Conservation (phyloP, 768 basidiomycete species). For the Lentinula edodes region DNA sequence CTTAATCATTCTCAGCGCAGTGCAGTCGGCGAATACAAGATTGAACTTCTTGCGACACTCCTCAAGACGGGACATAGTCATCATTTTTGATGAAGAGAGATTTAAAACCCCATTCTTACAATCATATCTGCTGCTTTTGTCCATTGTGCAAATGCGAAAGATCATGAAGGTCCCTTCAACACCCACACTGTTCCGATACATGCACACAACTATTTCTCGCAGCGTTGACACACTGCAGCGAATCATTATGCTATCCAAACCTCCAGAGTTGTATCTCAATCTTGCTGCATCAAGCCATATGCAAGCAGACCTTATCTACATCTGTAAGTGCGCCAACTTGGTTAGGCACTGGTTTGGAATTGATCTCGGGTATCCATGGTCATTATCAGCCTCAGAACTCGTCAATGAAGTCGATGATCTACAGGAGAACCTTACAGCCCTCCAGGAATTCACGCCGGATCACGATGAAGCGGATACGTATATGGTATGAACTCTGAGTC, state of each 20-base stretch:
- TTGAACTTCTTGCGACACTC: not conserved
- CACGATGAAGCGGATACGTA: not conserved
- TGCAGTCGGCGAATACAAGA: not conserved
- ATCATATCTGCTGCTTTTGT: not conserved
- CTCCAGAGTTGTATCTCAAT: not conserved
- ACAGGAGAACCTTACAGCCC: not conserved
- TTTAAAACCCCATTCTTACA: not conserved
- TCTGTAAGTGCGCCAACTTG: not conserved
- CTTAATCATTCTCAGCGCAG: not conserved
- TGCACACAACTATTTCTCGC: not conserved
- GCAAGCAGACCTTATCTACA: not conserved
- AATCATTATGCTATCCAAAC: not conserved
- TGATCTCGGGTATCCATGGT: not conserved
- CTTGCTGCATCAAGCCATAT: not conserved
- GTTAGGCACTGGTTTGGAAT: not conserved
- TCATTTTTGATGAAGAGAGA: not conserved
- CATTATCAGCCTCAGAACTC: not conserved
- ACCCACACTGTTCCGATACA: not conserved
- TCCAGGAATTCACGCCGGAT: not conserved
- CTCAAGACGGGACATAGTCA: not conserved
- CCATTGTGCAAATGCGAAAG: not conserved
- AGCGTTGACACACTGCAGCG: not conserved
- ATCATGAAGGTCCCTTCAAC: not conserved
- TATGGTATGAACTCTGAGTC: not conserved
- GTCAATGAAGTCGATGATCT: not conserved